Evolutionary conservation across 1,139 yeast genomes (phyloP).

Genomic region (Scheffersomyces segobiensis): DNA sequence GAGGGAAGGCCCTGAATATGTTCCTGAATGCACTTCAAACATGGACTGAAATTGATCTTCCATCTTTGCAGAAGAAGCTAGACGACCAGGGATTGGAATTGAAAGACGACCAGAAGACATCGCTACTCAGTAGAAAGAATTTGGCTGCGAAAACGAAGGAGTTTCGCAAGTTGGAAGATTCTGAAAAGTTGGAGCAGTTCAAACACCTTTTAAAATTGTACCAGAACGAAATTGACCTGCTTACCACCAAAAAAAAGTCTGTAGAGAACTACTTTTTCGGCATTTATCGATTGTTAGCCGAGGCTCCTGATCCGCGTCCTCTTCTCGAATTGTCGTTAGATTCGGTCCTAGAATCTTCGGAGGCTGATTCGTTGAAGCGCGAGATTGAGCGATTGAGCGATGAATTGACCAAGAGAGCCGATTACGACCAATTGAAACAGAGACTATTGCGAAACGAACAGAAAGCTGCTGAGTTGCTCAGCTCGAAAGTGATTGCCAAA

Average conservation of each 20-base stretch:
- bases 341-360: conserved; percentile 60
- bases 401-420: conserved; percentile 66
- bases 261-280: conserved; percentile 75
- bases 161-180: conserved; percentile 70
- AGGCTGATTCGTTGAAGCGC: conserved; percentile 49
- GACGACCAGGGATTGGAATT: conserved; percentile 77
- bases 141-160: conserved; percentile 81
- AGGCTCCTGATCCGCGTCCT: conserved; percentile 93
- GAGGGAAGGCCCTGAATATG: conserved; percentile 9
- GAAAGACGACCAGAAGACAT: conserved; percentile 66
- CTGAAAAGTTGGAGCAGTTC: conserved; percentile 63
- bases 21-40: conserved; percentile 58
- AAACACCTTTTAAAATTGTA: conserved; percentile 74
- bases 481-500: conserved; percentile 50
- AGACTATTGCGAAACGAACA: conserved; percentile 60
- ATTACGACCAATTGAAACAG: conserved; percentile 73
- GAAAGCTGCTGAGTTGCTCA: conserved; percentile 52
- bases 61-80: conserved; percentile 64
- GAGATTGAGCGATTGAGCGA: conserved; percentile 61
- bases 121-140: conserved; percentile 69
- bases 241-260: conserved; percentile 74
- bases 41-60: conserved; percentile 77
- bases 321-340: conserved; percentile 71
- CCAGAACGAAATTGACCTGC: conserved; percentile 82
- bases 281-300: conserved; percentile 73